phyloP scores from a whole-genome alignment of 2,329 filamentous ascomycete genomes.

The Neofusicoccum ribis region DNA sequence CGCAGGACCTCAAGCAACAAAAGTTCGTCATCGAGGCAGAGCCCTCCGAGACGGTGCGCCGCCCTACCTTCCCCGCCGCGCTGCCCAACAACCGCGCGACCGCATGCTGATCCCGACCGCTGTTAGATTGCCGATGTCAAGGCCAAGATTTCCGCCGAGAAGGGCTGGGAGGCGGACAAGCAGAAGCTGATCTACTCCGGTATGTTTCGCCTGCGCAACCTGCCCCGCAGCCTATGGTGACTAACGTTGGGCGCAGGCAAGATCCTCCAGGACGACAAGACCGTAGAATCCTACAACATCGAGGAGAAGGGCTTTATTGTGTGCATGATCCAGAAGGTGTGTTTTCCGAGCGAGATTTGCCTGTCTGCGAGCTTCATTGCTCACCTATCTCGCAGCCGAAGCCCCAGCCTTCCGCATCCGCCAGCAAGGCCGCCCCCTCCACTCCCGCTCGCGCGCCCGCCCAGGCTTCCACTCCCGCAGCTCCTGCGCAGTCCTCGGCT shows the following conservation, averaged over 20 bases:
- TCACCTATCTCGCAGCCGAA: conserved; percentile 63
- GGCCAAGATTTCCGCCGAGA: conserved; percentile 86
- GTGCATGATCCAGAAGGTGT: conserved; percentile 96
- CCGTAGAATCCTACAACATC: conserved; percentile 94
- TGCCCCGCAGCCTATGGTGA: not conserved
- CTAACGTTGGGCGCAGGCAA: conserved; percentile 65
- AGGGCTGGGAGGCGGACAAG: conserved; percentile 86
- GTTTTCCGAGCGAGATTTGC: conserved; percentile 19
- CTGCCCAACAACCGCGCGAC: conserved; percentile 1
- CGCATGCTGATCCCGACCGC: conserved; percentile 23
- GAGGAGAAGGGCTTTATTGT: conserved; percentile 99
- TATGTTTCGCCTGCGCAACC: conserved; percentile 41
- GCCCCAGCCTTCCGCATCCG: conserved; percentile 53
- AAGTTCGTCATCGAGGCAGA: conserved; percentile 97
- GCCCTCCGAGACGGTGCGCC: conserved; percentile 78
- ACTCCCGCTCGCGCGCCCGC: conserved; percentile 53
- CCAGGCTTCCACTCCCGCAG: conserved; percentile 59
- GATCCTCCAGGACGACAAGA: conserved; percentile 97
- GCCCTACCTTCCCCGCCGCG: conserved; percentile 24
- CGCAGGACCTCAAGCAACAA: conserved; percentile 94
- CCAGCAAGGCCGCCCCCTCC: conserved; percentile 54
- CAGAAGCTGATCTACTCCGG: conserved; percentile 99
- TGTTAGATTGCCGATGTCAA: conserved; percentile 82
- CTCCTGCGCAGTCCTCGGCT: conserved; percentile 50
- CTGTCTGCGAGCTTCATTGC: conserved; percentile 8